A percentile compares a stretch with the other conserved stretches of the same genome.
phyloP scores from a whole-genome alignment of 176 grass and related monocot genomes.

The Dendrocalamus sinicus region DNA sequence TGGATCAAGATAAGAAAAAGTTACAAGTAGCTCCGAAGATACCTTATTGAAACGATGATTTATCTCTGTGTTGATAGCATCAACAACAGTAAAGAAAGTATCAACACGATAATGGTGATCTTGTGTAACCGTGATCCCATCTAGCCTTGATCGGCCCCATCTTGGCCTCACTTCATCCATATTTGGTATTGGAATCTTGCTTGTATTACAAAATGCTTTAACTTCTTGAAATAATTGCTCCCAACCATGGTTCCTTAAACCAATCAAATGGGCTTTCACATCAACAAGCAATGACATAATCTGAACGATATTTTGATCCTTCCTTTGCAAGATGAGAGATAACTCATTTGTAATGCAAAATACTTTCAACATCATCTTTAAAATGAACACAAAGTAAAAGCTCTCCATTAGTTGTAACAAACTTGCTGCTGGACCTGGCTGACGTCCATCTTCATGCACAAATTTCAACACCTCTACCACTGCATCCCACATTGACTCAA shows the following conservation, averaged over 20 bases:
- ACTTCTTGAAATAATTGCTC: neutral
- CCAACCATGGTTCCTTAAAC: neutral
- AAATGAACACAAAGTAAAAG: neutral
- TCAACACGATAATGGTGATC: neutral
- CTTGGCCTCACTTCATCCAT: too few relatives aligned
- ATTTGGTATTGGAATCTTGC: neutral
- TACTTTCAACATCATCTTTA: neutral
- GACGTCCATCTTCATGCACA: too few relatives aligned
- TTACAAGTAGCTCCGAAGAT: neutral
- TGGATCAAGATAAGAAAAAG: neutral
- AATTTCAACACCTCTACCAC: too few relatives aligned
- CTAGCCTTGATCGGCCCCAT: neutral
- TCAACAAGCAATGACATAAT: too few relatives aligned
- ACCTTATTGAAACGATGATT: conserved; percentile 6
- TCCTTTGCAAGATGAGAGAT: too few relatives aligned
- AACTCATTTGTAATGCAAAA: neutral
- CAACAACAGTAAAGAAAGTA: neutral
- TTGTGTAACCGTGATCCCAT: neutral
- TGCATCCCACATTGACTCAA: too few relatives aligned
- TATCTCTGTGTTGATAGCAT: neutral
- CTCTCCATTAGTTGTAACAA: too few relatives aligned
- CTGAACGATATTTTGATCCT: too few relatives aligned
- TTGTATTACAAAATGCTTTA: neutral
- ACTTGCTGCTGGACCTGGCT: too few relatives aligned
- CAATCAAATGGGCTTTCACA: neutral